These are phyloP conservation scores for Diaporthe caulivora DNA, from an alignment of 2,329 filamentous ascomycete species.

Conservation along the genomic window DNA sequence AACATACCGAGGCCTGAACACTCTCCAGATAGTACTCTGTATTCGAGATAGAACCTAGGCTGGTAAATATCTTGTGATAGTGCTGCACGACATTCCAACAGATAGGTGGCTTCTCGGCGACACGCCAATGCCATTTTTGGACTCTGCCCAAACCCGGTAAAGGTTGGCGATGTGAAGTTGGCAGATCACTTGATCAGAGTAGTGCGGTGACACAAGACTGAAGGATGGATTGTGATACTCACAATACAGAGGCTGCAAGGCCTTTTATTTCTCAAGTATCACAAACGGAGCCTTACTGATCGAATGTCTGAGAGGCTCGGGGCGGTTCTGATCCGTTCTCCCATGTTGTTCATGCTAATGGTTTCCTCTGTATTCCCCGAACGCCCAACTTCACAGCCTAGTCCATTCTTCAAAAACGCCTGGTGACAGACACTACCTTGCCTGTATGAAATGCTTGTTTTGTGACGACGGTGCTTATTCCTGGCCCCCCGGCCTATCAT, in stretches of 20 bases:
- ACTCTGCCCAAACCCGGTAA: not conserved
- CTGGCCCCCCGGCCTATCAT: constrained; percentile 55
- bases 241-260: not conserved
- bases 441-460: constrained; percentile 8
- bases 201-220: not conserved
- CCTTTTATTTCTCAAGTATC: not conserved
- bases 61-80: not conserved
- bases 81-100: not conserved
- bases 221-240: not conserved
- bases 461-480: not conserved
- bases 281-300: not conserved
- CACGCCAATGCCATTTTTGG: not conserved
- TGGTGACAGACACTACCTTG: not conserved
- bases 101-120: constrained; percentile 4
- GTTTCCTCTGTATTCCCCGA: not conserved
- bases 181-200: not conserved
- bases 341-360: not conserved
- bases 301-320: not conserved
- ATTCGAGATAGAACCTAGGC: not conserved
- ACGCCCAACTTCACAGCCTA: not conserved
- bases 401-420: not conserved
- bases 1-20: not conserved
- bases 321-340: not conserved
- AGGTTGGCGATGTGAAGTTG: not conserved
- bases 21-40: not conserved